These are phyloP conservation scores for Piloderma croceum DNA, from an alignment of 768 basidiomycete genomes.

Conservation along the genomic window DNA sequence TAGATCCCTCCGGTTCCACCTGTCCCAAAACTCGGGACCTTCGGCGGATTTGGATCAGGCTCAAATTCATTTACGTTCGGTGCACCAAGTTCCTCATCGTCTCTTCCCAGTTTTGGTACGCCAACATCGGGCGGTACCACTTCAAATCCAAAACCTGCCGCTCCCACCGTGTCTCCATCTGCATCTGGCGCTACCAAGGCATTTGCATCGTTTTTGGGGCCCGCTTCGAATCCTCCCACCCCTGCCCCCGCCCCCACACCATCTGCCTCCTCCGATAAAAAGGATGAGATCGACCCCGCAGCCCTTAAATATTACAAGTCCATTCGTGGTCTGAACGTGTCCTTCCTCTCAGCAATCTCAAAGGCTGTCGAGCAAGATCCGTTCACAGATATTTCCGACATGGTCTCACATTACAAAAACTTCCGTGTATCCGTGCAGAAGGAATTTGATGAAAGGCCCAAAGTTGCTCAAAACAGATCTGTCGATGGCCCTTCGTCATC, in stretches of 20 bases:
- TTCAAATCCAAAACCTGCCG: too few relatives aligned
- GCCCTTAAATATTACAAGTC: conserved; percentile 58
- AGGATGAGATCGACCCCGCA: conserved; percentile 24
- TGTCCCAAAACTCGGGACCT: too few relatives aligned
- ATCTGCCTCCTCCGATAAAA: conserved; percentile 12
- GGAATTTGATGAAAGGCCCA: conserved; percentile 41
- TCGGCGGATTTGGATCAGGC: too few relatives aligned
- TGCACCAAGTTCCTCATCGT: conserved; percentile 16
- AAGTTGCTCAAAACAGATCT: conserved; percentile 7
- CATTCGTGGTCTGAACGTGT: conserved; percentile 70
- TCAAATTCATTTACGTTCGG: too few relatives aligned
- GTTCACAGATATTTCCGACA: conserved; percentile 54
- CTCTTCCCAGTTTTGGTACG: conserved; percentile 22
- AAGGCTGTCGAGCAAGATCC: conserved; percentile 62
- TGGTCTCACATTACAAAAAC: conserved; percentile 55
- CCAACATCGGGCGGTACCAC: conserved; percentile 11
- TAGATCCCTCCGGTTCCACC: too few relatives aligned
- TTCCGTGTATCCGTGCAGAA: conserved; percentile 50
- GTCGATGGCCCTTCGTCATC: conserved; percentile 7
- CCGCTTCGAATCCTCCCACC: conserved; percentile 8
- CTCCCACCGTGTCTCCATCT: conserved; percentile 27
- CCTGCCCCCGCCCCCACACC: conserved; percentile 11
- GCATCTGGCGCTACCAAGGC: conserved; percentile 46
- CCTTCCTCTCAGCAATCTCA: conserved; percentile 53
- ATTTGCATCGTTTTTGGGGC: conserved; percentile 42